A percentile compares a stretch with the other conserved stretches of the same genome.
These are phyloP conservation scores for Tulasnella sp. DNA, from an alignment of 768 basidiomycete species.

Conservation along the genomic window DNA sequence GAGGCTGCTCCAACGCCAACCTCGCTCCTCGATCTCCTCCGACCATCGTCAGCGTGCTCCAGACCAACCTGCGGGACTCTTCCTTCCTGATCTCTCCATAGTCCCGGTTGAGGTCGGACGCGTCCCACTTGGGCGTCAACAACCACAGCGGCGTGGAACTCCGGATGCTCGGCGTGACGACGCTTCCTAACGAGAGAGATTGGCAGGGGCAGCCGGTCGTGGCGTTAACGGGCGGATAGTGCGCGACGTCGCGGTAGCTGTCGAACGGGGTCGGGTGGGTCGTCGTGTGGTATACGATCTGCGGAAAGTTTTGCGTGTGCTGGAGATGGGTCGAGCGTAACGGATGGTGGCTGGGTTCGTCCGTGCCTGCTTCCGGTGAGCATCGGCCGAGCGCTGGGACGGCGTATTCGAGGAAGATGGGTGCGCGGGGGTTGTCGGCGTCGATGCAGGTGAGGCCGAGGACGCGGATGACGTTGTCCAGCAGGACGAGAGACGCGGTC, in stretches of 20 bases:
- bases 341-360: background rate
- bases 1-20: conserved; percentile 19
- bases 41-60: conserved; percentile 29
- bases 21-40: conserved; percentile 21
- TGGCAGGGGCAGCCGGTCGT: conserved; percentile 17
- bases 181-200: conserved; percentile 6
- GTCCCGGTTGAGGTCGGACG: conserved; percentile 8
- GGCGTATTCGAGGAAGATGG: conserved; percentile 19
- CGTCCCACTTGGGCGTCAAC: conserved; percentile 29
- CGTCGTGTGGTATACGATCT: conserved; percentile 15
- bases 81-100: conserved; percentile 27
- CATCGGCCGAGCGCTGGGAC: conserved; percentile 25
- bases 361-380: background rate
- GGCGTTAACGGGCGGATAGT: background rate
- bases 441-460: conserved; percentile 28
- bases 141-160: conserved; percentile 30
- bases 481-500: background rate
- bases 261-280: conserved; percentile 21
- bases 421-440: conserved; percentile 20
- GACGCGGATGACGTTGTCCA: conserved; percentile 26
- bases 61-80: conserved; percentile 30
- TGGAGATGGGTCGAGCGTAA: background rate
- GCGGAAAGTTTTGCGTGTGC: background rate
- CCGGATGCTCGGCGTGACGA: background rate
- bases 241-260: conserved; percentile 8